Conservation (phyloP, 2,329 filamentous ascomycete species). For the Phialocephala subalpina region DNA sequence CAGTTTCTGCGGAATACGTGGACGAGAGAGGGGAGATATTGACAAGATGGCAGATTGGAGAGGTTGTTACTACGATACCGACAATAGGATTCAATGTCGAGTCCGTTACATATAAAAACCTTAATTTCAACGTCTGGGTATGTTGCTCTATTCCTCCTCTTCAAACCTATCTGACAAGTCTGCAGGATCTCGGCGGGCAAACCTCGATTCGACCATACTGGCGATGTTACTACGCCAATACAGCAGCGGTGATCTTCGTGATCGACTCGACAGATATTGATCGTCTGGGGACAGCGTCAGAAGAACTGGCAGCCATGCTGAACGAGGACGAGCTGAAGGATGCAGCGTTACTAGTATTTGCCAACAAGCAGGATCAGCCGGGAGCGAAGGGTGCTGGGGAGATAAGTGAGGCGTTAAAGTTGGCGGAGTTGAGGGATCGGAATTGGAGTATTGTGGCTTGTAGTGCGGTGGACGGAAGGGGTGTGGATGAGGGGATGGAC, state of each 20-base stretch:
- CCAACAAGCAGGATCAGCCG: slow-evolving; percentile 98
- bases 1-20: background rate
- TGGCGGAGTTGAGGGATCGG: slow-evolving; percentile 91
- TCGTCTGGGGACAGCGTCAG: slow-evolving; percentile 87
- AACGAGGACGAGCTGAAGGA: slow-evolving; percentile 97
- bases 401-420: slow-evolving; percentile 89
- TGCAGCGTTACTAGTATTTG: slow-evolving; percentile 91
- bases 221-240: slow-evolving; percentile 99
- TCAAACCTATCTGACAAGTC: slow-evolving; percentile 18
- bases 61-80: slow-evolving; percentile 98
- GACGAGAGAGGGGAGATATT: slow-evolving; percentile 23
- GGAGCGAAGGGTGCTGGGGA: slow-evolving; percentile 96
- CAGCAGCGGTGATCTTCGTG: slow-evolving; percentile 97
- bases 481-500: slow-evolving; percentile 98
- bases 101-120: slow-evolving; percentile 96
- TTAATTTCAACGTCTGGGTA: slow-evolving; percentile 99
- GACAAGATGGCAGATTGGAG: slow-evolving; percentile 75
- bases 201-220: slow-evolving; percentile 99
- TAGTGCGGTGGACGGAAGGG: slow-evolving; percentile 93
- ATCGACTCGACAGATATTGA: slow-evolving; percentile 99
- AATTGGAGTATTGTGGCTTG: slow-evolving; percentile 99
- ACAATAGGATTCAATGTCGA: slow-evolving; percentile 99
- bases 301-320: slow-evolving; percentile 93
- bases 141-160: slow-evolving; percentile 41
- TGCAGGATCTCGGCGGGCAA: slow-evolving; percentile 89